These are phyloP conservation scores for Mycosphaerella sp. DNA, from an alignment of 2,329 filamentous ascomycete genomes.

Conservation along the genomic window DNA sequence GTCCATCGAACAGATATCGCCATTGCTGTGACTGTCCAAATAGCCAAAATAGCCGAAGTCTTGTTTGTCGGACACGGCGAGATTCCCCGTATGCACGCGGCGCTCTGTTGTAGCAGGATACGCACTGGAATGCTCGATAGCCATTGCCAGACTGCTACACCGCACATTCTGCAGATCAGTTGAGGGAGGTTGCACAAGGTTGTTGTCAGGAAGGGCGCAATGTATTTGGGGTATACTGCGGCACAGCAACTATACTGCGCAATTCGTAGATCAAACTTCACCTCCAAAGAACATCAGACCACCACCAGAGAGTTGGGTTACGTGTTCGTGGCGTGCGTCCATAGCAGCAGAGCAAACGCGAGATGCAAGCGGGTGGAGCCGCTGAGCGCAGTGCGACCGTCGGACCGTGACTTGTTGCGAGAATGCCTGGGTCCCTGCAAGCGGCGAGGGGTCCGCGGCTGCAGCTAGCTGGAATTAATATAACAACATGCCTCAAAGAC, in stretches of 20 bases:
- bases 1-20: too few relatives aligned
- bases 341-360: neutral
- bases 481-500: neutral
- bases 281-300: neutral
- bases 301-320: neutral
- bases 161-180: neutral
- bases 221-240: neutral
- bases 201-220: neutral
- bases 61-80: too few relatives aligned
- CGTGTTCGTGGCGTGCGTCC: neutral
- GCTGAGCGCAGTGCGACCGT: neutral
- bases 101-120: neutral
- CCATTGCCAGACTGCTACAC: neutral
- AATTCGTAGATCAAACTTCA: neutral
- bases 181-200: neutral
- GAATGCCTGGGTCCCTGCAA: neutral
- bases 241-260: neutral
- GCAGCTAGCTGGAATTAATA: conserved; percentile 3
- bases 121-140: neutral
- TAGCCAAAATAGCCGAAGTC: too few relatives aligned
- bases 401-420: neutral
- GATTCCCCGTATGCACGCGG: neutral
- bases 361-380: neutral
- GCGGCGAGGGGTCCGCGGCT: neutral
- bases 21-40: too few relatives aligned